A percentile compares a stretch with the other conserved stretches of the same genome.
phyloP scores from a whole-genome alignment of 2,329 filamentous ascomycete genomes.

The Amylocarpus encephaloides region DNA sequence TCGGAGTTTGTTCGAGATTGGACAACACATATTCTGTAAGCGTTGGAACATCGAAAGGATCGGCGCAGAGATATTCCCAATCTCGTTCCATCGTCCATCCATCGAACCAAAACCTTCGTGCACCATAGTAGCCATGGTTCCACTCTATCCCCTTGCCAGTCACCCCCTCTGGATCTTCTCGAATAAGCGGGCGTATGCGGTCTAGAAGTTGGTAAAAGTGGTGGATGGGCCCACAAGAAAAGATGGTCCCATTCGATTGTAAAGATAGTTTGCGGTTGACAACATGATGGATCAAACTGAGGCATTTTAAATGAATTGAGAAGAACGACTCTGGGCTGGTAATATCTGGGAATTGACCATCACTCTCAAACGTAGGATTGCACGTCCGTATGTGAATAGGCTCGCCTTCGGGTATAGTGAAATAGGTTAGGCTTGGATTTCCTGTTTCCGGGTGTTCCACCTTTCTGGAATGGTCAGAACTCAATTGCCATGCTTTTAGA shows the following conservation, averaged over 20 bases:
- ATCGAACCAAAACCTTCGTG: constrained; percentile 8
- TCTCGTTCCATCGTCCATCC: constrained; percentile 6
- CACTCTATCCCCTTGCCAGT: constrained; percentile 7
- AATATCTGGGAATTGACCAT: constrained; percentile 3
- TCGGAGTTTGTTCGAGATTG: constrained; percentile 1
- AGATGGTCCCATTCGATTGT: neutral
- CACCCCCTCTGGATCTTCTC: constrained; percentile 1
- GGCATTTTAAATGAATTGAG: constrained; percentile 4
- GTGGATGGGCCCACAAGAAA: neutral
- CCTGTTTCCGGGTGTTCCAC: neutral
- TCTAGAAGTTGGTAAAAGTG: neutral
- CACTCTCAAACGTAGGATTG: neutral
- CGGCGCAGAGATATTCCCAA: constrained; percentile 9
- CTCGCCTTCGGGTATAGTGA: neutral
- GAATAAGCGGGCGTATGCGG: neutral
- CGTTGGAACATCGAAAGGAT: constrained; percentile 8
- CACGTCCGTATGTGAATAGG: neutral
- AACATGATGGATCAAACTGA: constrained; percentile 5
- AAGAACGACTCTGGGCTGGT: constrained; percentile 1
- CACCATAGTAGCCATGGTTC: constrained; percentile 11
- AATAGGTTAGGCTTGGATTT: neutral
- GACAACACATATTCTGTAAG: constrained; percentile 8
- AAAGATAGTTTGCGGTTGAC: neutral
- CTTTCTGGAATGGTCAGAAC: neutral
- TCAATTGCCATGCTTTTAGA: too few relatives aligned